These are phyloP conservation scores for Ganoderma lucidum DNA, from an alignment of 1,284 basidiomycete genomes.

Conservation along the genomic window DNA sequence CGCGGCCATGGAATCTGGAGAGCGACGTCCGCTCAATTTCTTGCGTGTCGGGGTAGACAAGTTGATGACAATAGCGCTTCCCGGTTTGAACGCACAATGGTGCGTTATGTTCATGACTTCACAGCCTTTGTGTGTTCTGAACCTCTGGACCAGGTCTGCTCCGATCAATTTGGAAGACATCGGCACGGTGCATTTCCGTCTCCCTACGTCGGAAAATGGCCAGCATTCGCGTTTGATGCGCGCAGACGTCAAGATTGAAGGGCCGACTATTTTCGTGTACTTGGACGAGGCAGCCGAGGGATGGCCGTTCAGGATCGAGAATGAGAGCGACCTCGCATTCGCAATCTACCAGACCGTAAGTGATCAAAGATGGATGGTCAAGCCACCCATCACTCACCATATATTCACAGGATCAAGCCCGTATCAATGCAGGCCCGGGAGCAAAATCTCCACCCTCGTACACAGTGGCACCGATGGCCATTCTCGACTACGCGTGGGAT, in stretches of 20 bases:
- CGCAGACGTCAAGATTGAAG: constrained; percentile 88
- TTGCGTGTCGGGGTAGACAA: constrained; percentile 74
- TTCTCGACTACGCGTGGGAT: constrained; percentile 92
- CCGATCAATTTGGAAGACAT: constrained; percentile 95
- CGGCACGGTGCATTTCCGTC: constrained; percentile 83
- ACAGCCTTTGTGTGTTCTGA: background rate
- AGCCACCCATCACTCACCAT: constrained; percentile 12
- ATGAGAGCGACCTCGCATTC: constrained; percentile 83
- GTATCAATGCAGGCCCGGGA: constrained; percentile 46
- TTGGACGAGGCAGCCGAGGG: constrained; percentile 73
- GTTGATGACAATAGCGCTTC: constrained; percentile 85
- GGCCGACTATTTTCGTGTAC: constrained; percentile 90
- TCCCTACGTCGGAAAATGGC: constrained; percentile 53
- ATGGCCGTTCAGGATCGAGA: constrained; percentile 95
- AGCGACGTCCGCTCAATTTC: constrained; percentile 76
- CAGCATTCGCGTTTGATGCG: constrained; percentile 70
- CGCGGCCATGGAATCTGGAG: constrained; percentile 71
- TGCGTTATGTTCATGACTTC: constrained; percentile 44
- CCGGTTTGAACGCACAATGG: constrained; percentile 89
- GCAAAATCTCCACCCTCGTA: constrained; percentile 55
- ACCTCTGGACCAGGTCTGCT: constrained; percentile 71
- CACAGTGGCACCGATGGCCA: constrained; percentile 64
- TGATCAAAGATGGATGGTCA: constrained; percentile 8
- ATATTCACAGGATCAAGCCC: constrained; percentile 56
- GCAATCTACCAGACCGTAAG: constrained; percentile 81